Evolutionary conservation across 352 stramenopile species (phyloP).

Genomic region (Globisporangium nunn): DNA sequence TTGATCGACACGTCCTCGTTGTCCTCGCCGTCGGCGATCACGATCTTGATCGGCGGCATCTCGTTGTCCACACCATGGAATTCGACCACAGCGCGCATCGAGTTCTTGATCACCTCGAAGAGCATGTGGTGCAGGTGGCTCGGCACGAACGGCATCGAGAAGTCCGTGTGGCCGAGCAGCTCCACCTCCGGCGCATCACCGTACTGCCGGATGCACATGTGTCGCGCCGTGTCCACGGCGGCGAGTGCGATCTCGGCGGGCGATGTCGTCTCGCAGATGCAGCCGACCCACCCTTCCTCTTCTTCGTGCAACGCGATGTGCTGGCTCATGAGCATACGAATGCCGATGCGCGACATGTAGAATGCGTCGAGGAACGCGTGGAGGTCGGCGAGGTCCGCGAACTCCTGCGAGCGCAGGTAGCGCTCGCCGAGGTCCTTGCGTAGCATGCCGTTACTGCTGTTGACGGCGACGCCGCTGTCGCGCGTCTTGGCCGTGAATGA

Average conservation of each 20-base stretch:
- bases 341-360: conserved; percentile 99
- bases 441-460: conserved; percentile 1
- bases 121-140: conserved; percentile 97
- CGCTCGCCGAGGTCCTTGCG: conserved; percentile 55
- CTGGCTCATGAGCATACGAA: conserved; percentile 99
- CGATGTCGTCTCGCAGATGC: conserved; percentile 95
- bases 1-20: conserved; percentile 99
- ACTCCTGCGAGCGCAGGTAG: conserved; percentile 73
- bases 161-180: conserved; percentile 95
- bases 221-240: conserved; percentile 96
- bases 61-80: conserved; percentile 96
- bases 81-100: conserved; percentile 92
- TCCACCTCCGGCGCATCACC: conserved; percentile 98
- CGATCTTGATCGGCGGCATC: conserved; percentile 98
- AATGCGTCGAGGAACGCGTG: conserved; percentile 99
- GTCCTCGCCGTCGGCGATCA: conserved; percentile 98
- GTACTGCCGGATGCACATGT: conserved; percentile 99
- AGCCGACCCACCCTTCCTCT: conserved; percentile 83
- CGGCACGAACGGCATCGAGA: conserved; percentile 97
- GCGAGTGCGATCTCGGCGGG: conserved; percentile 95
- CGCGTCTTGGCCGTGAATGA: conserved; percentile 51
- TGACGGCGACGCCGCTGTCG: neutral
- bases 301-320: conserved; percentile 95
- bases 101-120: conserved; percentile 97
- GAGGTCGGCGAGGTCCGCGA: conserved; percentile 90